Evolutionary conservation across 148 eudicot species (phyloP), one percentile per base, ranked within the genome.

Genomic region (Nepenthes mirabilis): DNA sequence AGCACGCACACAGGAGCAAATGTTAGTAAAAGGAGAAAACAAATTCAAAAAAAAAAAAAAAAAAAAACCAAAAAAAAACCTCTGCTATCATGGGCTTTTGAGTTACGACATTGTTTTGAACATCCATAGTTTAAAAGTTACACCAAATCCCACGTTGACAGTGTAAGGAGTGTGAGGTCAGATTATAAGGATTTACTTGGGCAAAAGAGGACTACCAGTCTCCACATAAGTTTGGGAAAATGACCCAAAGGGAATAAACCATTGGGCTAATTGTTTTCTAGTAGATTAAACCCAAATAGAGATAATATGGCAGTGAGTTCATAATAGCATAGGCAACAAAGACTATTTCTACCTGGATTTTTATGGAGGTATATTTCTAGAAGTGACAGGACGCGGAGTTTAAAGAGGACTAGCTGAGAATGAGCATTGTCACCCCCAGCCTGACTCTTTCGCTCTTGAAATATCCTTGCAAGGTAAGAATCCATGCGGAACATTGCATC

Each of bases 401-500:
- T 93, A 71, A 93, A 93, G 57, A 88, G 85, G 13, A 80, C 79
- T 48, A 93, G 99, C 80, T 88, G 99, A 5, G 89, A 88, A 61
- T 83, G 86, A 66, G 94, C 83, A 61, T 88, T 82, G 74, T 83
- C 88, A 63, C 80, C 88, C 55, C 96, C 99, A 56, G 85, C 85
- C 65, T 85, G 87, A 72, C 79, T 88, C 80, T 81, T 86, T 50
- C 77, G 67, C 14, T 86, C 96, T 70, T 83, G 85, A 47, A 88
- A 81, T 40, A 88, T 86, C 61, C 68, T 81, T 7, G 85, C 80
- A 56, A 88, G 79, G 58, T 80, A 77, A 13, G 78, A 67, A 74
- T 93, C 99, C 88, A 93, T 82, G 36, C 96, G 76, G 64, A 93
- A 93, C 99, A 93, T 93, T n/a, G 91, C 99, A 58, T 88, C 99